Conservation (phyloP, 169 alveolate species). For the Cryptosporidium sp. region DNA sequence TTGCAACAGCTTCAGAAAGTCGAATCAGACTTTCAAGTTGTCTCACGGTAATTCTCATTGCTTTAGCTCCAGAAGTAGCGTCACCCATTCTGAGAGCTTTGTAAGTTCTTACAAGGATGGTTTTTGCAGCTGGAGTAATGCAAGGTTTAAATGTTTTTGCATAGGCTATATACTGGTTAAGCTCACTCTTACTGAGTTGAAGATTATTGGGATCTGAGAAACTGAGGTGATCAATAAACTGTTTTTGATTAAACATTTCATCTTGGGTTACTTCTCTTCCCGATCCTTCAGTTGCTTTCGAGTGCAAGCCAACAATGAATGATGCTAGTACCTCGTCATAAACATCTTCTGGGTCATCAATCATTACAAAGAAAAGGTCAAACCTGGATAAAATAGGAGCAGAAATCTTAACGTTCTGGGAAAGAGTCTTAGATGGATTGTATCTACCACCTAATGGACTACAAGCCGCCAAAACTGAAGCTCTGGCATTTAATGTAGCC, state of each 20-base stretch:
- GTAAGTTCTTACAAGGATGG: constrained; percentile 90
- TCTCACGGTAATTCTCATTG: constrained; percentile 95
- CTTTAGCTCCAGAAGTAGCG: constrained; percentile 86
- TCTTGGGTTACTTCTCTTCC: neutral
- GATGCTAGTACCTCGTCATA: constrained; percentile 90
- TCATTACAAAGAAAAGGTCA: constrained; percentile 94
- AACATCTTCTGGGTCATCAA: constrained; percentile 91
- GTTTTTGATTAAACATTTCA: neutral
- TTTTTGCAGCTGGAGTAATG: constrained; percentile 92
- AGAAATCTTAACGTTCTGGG: constrained; percentile 93
- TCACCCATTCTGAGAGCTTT: constrained; percentile 92
- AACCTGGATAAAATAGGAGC: constrained; percentile 97
- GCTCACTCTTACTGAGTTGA: constrained; percentile 86
- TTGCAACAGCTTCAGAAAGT: constrained; percentile 95
- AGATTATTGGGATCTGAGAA: constrained; percentile 40
- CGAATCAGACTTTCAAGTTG: constrained; percentile 95
- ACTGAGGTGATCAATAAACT: neutral
- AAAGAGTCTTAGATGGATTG: constrained; percentile 90
- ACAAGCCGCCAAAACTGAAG: constrained; percentile 98
- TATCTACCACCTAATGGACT: constrained; percentile 97
- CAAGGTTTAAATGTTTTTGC: constrained; percentile 92
- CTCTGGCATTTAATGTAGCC: constrained; percentile 98
- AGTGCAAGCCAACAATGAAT: constrained; percentile 86
- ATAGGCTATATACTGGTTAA: constrained; percentile 90
- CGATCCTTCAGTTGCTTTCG: constrained; percentile 82